Base-by-base conservation (phyloP, 1,139 yeast genomes). In the Diutina ranongensis region DNA sequence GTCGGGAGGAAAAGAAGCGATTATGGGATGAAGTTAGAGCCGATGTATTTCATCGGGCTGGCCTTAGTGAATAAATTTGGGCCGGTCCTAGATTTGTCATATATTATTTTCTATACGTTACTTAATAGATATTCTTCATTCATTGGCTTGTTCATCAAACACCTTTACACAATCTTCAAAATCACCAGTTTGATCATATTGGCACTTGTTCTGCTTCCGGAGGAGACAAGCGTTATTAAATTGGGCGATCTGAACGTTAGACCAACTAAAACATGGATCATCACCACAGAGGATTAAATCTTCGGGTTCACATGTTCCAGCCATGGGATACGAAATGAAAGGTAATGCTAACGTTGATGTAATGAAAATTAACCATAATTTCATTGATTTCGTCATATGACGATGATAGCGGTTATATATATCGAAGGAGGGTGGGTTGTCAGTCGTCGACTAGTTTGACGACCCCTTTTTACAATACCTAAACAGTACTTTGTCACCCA, bases 1-100 rank as follows among this genome's bases (percentile, higher is more conserved):
- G 67, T 15, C 69, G 67, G 53, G 72, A 67, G 3, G 73, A 68
- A 42, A 69, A 69, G 54, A 70, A 69, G 54, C 50, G 51, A 44
- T 57, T 74, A 31, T 74, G 80, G 80, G 76, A 72, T 47, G 61
- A 64, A 44, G 77, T 73, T 33, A 63, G 75, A 46, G 70, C 65
- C 67, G 72, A 70, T 54, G 75, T 71, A 38, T 71, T 70, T 54
- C 62, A 55, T 54, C 57, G 75, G 54, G 74, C 75, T n/a, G 76
- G 76, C 45, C 58, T 71, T 45, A 74, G 70, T 40, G 53, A 49
- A 45, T 51, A 46, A 31, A 12, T 4, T 31, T 15, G 34, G 34
- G 28, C 28, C 28, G 28, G 28, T 25, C 28, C 28, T 25, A 25
- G 28, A 10, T 10, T 7, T 25, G n/a, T n/a, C n/a, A n/a, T n/a